These are phyloP conservation scores for Sanguinoderma infundibulare DNA, from an alignment of 1,284 basidiomycete species.

Conservation along the genomic window DNA sequence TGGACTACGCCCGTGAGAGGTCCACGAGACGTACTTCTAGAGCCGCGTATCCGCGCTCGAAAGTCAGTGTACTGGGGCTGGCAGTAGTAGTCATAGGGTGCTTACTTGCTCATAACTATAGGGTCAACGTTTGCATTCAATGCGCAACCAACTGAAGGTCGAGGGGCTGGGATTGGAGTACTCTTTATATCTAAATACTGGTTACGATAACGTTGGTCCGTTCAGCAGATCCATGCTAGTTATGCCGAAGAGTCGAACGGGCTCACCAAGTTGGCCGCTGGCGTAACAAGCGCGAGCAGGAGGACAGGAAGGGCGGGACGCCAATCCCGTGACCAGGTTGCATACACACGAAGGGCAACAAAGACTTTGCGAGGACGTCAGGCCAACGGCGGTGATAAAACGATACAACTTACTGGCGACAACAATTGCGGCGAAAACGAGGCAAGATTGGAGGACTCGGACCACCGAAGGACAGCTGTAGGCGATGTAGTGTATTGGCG, in stretches of 20 bases:
- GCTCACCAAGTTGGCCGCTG: conserved; percentile 16
- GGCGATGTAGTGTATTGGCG: not conserved
- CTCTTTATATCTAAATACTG: conserved; percentile 18
- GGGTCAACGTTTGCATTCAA: conserved; percentile 6
- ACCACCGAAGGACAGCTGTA: conserved; percentile 14
- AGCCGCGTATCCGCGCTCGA: no score
- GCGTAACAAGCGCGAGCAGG: conserved; percentile 20
- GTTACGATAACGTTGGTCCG: not conserved
- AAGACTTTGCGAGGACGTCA: conserved; percentile 5
- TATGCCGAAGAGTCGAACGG: no score
- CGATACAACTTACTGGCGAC: conserved; percentile 4
- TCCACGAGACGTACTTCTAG: no score
- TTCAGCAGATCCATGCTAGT: not conserved
- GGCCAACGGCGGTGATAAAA: no score
- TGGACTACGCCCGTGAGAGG: no score
- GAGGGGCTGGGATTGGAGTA: conserved; percentile 17
- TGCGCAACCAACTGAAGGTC: conserved; percentile 26
- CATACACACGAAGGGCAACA: conserved; percentile 14
- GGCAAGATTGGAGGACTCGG: conserved; percentile 10
- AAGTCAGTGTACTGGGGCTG: no score
- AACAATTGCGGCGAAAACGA: conserved; percentile 4
- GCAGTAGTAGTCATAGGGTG: not conserved
- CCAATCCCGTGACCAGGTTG: conserved; percentile 19
- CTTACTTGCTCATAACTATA: conserved; percentile 16
- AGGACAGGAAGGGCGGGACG: conserved; percentile 15